Evolutionary conservation across 2,329 filamentous ascomycete genomes (phyloP), one percentile per base, ranked within the genome.

Genomic region (Hymenoscyphus salicellus): DNA sequence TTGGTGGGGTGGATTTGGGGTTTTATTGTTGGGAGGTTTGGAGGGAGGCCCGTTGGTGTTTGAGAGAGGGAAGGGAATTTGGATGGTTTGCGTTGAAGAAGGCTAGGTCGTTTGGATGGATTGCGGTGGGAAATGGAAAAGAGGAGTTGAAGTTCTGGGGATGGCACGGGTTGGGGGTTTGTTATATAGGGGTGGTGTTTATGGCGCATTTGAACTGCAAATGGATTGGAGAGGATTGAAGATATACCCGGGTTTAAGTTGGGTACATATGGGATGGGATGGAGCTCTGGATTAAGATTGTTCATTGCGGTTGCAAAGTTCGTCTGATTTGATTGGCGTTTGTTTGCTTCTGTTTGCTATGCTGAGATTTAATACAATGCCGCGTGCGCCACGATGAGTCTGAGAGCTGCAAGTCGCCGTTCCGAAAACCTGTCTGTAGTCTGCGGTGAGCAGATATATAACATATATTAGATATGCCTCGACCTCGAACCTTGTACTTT

Each of bases 1-100:
- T 5, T 63, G 3, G 64, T 64, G n/a, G 55, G 65, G 30, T 67
- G 68, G 59, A 55, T 38, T 62, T 65, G 43, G 60, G 52, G 43
- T 58, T 23, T 59, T 30, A 26, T 57, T 52, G 36, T 57, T n/a
- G 41, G 33, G 41, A 33, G 26, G 58, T 20, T 59, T 52, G 46
- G 30, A 49, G 20, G 43, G 23, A 63, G 16, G 49, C 57, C 16
- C 43, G 28, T 5, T 49, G 55, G 23, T 8, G 63, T 5, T 63
- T 64, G 17, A 55, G 65, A 20, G 16, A 36, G 60, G 52, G 26
- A 10, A 33, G 5, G 36, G 23, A 5, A 16, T 46, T 49, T 33
- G 46, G 28, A 30, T n/a, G 52, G 23, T n/a, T n/a, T n/a, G n/a
- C n/a, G n/a, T n/a, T n/a, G n/a, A n/a, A n/a, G n/a, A n/a, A n/a